These are phyloP conservation scores for Eucommia ulmoides DNA, from an alignment of 257 asterid genomes.

Conservation along the genomic window DNA sequence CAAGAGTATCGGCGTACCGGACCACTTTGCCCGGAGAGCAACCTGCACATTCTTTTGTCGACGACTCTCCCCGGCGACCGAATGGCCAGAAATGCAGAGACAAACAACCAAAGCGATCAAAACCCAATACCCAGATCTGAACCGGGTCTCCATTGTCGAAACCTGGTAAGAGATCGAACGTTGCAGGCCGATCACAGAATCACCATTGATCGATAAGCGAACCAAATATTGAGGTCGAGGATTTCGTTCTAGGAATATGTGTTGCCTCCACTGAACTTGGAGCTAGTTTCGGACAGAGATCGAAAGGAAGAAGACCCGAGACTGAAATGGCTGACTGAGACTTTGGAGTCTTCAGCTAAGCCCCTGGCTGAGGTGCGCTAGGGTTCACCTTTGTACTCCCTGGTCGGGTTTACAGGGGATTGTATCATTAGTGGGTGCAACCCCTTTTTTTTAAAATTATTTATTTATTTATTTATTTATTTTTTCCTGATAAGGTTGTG, in stretches of 20 bases:
- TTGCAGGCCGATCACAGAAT: constrained; percentile 19
- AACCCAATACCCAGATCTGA: constrained; percentile 54
- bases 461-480: too few species aligned
- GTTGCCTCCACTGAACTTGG: too few species aligned
- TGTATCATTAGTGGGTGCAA: too few species aligned
- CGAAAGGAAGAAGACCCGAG: too few species aligned
- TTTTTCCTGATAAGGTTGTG: too few species aligned
- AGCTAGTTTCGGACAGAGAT: too few species aligned
- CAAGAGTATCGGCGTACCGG: constrained; percentile 79
- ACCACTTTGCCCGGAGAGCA: constrained; percentile 94
- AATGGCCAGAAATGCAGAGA: constrained; percentile 22
- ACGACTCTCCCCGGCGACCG: constrained; percentile 42
- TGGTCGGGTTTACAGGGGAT: too few species aligned
- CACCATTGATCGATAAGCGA: constrained; percentile 17
- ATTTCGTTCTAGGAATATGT: too few species aligned
- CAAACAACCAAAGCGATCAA: constrained; percentile 27
- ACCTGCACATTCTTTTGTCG: constrained; percentile 93
- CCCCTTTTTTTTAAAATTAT: too few species aligned
- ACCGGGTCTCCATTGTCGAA: constrained; percentile 38
- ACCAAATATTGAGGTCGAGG: constrained; percentile 11
- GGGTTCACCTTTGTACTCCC: too few species aligned
- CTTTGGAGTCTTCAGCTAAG: not conserved
- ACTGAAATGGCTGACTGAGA: not conserved
- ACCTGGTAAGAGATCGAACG: constrained; percentile 21
- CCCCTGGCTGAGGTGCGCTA: too few species aligned